phyloP scores from a whole-genome alignment of 441 rosid species.

The Arabidopsis hybrid region DNA sequence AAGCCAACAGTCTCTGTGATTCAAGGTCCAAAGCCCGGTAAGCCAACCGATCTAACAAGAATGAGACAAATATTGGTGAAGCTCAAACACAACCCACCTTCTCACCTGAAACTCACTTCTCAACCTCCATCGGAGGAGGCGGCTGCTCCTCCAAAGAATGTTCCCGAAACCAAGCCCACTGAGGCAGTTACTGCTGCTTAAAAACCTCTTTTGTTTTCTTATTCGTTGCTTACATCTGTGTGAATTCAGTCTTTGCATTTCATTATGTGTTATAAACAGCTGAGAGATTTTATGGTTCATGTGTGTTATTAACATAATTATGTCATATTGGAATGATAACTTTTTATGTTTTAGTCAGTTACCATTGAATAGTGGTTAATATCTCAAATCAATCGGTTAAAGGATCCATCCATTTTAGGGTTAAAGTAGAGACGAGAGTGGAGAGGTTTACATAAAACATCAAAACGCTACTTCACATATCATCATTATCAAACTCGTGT shows the following conservation, averaged over 20 bases:
- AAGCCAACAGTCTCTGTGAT: conserved; percentile 64
- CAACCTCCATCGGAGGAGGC: conserved; percentile 47
- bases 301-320: conserved; percentile 36
- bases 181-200: conserved; percentile 62
- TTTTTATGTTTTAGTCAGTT: background rate
- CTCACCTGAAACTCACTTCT: conserved; percentile 69
- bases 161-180: conserved; percentile 40
- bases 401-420: background rate
- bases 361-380: background rate
- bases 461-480: conserved; percentile 44
- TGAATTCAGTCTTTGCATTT: conserved; percentile 16
- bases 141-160: conserved; percentile 47
- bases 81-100: conserved; percentile 78
- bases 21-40: conserved; percentile 93
- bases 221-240: conserved; percentile 10
- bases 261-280: conserved; percentile 25
- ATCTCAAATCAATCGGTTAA: conserved; percentile 1
- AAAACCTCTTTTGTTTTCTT: conserved; percentile 22
- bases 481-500: conserved; percentile 47
- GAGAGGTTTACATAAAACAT: conserved; percentile 42
- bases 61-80: conserved; percentile 77
- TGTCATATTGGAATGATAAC: conserved; percentile 14
- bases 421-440: conserved; percentile 31
- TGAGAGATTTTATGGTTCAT: conserved; percentile 22
- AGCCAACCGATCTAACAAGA: conserved; percentile 85